A percentile compares a stretch with the other conserved stretches of the same genome.
These are phyloP conservation scores for Kuraishia cidri DNA, from an alignment of 805 yeast genomes.

Conservation along the genomic window DNA sequence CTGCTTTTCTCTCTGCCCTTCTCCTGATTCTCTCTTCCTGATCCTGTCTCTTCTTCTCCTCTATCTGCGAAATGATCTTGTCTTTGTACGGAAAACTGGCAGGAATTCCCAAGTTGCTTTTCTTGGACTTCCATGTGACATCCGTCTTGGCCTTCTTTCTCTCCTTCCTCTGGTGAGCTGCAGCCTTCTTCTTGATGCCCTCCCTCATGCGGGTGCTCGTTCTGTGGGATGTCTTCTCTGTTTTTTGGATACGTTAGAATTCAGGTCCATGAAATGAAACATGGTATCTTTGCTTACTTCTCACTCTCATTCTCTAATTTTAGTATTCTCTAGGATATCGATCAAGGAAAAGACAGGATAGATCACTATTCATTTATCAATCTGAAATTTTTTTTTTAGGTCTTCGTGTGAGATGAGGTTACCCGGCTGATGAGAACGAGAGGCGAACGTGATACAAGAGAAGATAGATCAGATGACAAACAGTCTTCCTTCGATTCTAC, in stretches of 20 bases:
- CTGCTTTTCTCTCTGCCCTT: conserved; percentile 40
- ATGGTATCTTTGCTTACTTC: conserved; percentile 2
- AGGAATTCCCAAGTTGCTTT: conserved; percentile 94
- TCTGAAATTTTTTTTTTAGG: neutral
- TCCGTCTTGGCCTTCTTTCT: conserved; percentile 79
- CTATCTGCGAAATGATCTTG: conserved; percentile 64
- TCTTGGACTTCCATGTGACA: conserved; percentile 86
- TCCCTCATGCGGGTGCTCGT: conserved; percentile 88
- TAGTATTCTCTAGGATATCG: too few species aligned
- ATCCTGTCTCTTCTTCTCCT: conserved; percentile 46
- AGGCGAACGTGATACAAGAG: too few species aligned
- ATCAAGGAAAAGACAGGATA: too few species aligned
- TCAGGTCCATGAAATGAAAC: too few species aligned
- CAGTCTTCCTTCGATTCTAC: too few species aligned
- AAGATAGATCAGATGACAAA: too few species aligned
- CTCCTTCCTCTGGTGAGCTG: conserved; percentile 85
- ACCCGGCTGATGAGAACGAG: too few species aligned
- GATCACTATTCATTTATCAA: neutral
- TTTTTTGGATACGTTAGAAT: too few species aligned
- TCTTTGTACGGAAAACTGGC: conserved; percentile 92
- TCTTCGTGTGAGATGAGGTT: conserved; percentile 1
- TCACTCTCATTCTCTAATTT: conserved; percentile 4
- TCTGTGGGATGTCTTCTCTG: conserved; percentile 76
- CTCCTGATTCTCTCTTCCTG: conserved; percentile 43
- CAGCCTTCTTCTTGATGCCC: conserved; percentile 92